phyloP scores from a whole-genome alignment of 2,329 filamentous ascomycete species.

The Rutstroemia sp. region DNA sequence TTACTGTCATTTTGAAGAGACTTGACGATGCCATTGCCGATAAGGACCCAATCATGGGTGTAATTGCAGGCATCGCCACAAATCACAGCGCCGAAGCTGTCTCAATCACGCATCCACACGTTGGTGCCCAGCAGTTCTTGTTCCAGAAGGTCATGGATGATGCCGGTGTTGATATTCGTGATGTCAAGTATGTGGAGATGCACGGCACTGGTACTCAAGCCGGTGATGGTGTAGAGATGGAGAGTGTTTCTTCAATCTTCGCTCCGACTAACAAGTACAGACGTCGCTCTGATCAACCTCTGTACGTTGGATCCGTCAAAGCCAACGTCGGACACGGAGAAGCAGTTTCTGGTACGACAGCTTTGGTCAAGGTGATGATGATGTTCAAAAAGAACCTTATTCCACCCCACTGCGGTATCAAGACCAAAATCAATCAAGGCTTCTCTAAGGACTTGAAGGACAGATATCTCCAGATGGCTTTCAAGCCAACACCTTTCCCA shows the following conservation, averaged over 20 bases:
- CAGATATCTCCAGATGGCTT: constrained; percentile 20
- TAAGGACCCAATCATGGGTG: constrained; percentile 48
- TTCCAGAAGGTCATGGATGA: constrained; percentile 11
- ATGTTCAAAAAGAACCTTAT: constrained; percentile 23
- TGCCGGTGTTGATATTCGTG: constrained; percentile 6
- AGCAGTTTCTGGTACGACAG: constrained; percentile 18
- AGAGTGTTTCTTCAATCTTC: constrained; percentile 8
- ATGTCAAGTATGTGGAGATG: constrained; percentile 14
- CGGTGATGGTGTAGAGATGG: constrained; percentile 11
- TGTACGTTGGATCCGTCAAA: constrained; percentile 10
- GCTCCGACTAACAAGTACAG: constrained; percentile 19
- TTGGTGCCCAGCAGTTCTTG: constrained; percentile 8
- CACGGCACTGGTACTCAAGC: constrained; percentile 12
- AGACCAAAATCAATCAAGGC: constrained; percentile 26
- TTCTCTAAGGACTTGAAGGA: constrained; percentile 31
- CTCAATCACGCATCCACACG: constrained; percentile 9
- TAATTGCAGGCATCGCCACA: constrained; percentile 38
- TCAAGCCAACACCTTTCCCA: constrained; percentile 14
- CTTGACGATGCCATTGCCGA: constrained; percentile 34
- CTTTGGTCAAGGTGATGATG: constrained; percentile 25
- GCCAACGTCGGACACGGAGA: constrained; percentile 10
- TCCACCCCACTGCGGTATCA: constrained; percentile 23
- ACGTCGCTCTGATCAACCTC: constrained; percentile 11
- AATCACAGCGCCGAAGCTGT: constrained; percentile 38
- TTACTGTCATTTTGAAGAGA: constrained; percentile 47